These are phyloP conservation scores for Calonectria henricotiae DNA, from an alignment of 2,329 filamentous ascomycete genomes.

Conservation along the genomic window DNA sequence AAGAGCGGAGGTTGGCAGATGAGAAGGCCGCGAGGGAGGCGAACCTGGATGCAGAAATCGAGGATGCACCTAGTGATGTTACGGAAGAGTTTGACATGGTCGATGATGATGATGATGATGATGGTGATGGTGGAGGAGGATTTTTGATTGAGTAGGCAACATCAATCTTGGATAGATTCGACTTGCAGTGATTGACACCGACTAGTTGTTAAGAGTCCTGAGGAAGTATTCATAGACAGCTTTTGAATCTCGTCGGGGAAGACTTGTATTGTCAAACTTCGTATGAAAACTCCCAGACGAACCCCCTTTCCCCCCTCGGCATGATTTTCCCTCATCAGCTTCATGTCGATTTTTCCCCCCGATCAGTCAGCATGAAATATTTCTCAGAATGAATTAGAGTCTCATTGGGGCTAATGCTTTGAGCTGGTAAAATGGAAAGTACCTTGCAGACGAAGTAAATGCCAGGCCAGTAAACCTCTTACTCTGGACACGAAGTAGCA, in stretches of 20 bases:
- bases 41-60: slow-evolving; percentile 57
- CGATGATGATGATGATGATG: slow-evolving; percentile 62
- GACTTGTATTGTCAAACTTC: not conserved
- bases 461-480: no score
- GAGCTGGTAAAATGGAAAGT: no score
- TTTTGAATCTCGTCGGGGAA: not conserved
- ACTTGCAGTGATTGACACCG: not conserved
- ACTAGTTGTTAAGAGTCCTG: not conserved
- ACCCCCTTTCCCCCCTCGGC: not conserved
- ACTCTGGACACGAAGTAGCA: no score
- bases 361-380: no score
- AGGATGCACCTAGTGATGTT: slow-evolving; percentile 60
- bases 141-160: slow-evolving; percentile 60
- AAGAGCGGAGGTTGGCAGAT: slow-evolving; percentile 62
- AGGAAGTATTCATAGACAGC: not conserved
- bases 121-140: slow-evolving; percentile 65
- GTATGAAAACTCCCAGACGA: not conserved
- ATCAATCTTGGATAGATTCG: not conserved
- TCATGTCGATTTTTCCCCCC: no score
- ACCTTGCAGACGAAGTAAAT: no score
- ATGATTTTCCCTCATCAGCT: no score
- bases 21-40: slow-evolving; percentile 58
- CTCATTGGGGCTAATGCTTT: no score
- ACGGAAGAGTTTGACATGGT: slow-evolving; percentile 64
- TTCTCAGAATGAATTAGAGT: no score